A percentile compares a stretch with the other conserved stretches of the same genome.
These are phyloP conservation scores for Podila epicladia DNA, from an alignment of 192 early-diverging fungal species.

Conservation along the genomic window DNA sequence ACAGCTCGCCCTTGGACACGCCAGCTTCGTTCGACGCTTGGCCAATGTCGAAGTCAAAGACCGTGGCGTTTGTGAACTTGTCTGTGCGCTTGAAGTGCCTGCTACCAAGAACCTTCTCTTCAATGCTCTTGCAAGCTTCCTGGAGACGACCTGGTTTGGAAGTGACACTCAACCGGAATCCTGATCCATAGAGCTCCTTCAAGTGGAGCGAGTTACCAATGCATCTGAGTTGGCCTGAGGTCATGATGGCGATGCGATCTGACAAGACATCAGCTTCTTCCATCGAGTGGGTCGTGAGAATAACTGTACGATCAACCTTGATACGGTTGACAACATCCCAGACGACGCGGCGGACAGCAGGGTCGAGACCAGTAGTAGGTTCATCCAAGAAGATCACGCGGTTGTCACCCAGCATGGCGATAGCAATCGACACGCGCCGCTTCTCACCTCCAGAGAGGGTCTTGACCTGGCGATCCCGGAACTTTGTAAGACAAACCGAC, in stretches of 20 bases:
- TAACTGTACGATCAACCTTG: constrained; percentile 58
- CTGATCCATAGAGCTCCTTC: constrained; percentile 63
- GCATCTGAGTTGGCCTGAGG: constrained; percentile 54
- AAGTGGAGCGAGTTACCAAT: constrained; percentile 64
- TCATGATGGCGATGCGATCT: constrained; percentile 63
- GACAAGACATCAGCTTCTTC: constrained; percentile 72
- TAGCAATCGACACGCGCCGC: constrained; percentile 60
- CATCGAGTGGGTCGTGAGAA: constrained; percentile 73
- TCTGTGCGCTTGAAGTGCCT: constrained; percentile 23
- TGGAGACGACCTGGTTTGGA: constrained; percentile 12
- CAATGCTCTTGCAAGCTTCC: constrained; percentile 26
- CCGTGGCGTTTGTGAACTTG: constrained; percentile 47
- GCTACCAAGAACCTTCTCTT: not conserved
- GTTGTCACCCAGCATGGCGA: constrained; percentile 63
- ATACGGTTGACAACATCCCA: constrained; percentile 65
- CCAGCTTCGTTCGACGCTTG: not conserved
- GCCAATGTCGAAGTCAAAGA: constrained; percentile 53
- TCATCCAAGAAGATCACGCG: constrained; percentile 66
- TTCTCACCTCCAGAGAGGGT: constrained; percentile 68
- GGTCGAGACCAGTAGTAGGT: constrained; percentile 70
- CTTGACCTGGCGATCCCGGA: constrained; percentile 43
- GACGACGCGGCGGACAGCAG: constrained; percentile 54
- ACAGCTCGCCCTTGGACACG: constrained; percentile 30
- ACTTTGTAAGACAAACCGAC: constrained; percentile 44
- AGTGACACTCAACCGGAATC: constrained; percentile 59